A percentile compares a stretch with the other conserved stretches of the same genome.
Evolutionary conservation across 768 basidiomycete species (phyloP).

Genomic region (Postia placenta): DNA sequence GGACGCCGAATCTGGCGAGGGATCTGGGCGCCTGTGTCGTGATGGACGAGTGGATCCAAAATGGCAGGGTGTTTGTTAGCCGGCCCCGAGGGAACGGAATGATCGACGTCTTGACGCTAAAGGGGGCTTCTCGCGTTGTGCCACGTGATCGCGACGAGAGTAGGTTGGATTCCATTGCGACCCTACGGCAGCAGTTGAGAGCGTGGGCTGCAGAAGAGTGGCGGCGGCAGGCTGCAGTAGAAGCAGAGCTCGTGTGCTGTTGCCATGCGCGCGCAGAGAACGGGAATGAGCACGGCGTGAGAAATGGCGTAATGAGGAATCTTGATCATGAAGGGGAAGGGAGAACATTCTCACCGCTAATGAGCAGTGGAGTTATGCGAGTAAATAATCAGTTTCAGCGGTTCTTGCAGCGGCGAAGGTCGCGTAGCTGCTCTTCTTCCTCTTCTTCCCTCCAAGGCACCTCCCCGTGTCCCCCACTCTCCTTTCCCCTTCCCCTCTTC

Average conservation of each 20-base stretch:
- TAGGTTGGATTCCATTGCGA: not conserved
- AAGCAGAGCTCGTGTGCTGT: too few species aligned
- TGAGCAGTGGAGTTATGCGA: not conserved
- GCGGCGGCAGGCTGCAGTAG: too few species aligned
- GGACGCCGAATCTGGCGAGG: not conserved
- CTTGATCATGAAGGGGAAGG: not conserved
- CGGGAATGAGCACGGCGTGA: not conserved
- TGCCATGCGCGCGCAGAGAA: too few species aligned
- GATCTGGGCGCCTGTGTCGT: not conserved
- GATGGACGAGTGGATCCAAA: not conserved
- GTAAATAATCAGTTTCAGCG: not conserved
- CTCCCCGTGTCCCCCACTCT: slow-evolving; percentile 3
- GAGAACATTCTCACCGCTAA: slow-evolving; percentile 1
- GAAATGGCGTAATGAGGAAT: not conserved
- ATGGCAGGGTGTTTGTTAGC: not conserved
- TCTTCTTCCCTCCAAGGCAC: slow-evolving; percentile 5
- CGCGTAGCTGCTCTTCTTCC: not conserved
- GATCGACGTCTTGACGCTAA: not conserved
- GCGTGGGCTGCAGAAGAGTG: too few species aligned
- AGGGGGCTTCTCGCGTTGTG: not conserved
- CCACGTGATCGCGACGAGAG: not conserved
- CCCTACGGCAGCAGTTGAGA: too few species aligned
- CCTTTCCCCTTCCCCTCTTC: slow-evolving; percentile 3
- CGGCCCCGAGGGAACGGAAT: not conserved
- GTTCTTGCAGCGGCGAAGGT: not conserved